Base-by-base conservation (phyloP, 306 rosid species). In the Rosa rugosa region DNA sequence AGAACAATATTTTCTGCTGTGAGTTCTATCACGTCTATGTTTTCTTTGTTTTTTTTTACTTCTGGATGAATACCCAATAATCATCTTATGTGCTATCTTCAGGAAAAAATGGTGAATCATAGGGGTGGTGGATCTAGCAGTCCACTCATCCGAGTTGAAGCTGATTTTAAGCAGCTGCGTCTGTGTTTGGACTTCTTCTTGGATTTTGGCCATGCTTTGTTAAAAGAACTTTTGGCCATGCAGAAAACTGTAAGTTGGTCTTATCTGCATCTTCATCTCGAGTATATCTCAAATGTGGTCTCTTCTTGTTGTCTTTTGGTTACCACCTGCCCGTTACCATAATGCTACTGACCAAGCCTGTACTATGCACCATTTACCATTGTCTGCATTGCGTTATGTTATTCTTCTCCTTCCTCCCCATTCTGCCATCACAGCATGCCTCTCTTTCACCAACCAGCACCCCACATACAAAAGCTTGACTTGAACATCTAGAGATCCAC, bases 161-260 rank as follows among this genome's bases (percentile, higher is more conserved):
- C 66, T n/a, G 82, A 73, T 54, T 81, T 87, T 76, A 80, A 86
- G 78, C 86, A 90, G 79, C 87, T 95, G 6, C 83, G 82, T 68
- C 72, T 56, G 75, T 75, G 86, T 49, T 49, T 83, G 76, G 85
- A 80, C 73, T 68, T 88, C 5, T 59, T 95, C 31, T 81, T 81
- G 83, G 86, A 87, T 51, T 88, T 95, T 67, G 84, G 90, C 57
- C 84, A 88, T 68, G 85, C 74, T 73, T 89, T 95, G 56, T 47
- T 95, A 85, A 87, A 86, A 75, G 92, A 89, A 79, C 84, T 91
- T 77, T 77, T 95, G 38, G 90, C 87, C 80, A 85, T 95, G 94
- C 86, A 84, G 78, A 86, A 75, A 85, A 86, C 89, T 47, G 98
- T 94, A 87, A 84, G 94, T 77, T 80, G 34, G 66, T 78, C 75